Evolutionary conservation across 2,329 filamentous ascomycete genomes (phyloP), one percentile per base, ranked within the genome.

Genomic region (Grosmannia clavigera): DNA sequence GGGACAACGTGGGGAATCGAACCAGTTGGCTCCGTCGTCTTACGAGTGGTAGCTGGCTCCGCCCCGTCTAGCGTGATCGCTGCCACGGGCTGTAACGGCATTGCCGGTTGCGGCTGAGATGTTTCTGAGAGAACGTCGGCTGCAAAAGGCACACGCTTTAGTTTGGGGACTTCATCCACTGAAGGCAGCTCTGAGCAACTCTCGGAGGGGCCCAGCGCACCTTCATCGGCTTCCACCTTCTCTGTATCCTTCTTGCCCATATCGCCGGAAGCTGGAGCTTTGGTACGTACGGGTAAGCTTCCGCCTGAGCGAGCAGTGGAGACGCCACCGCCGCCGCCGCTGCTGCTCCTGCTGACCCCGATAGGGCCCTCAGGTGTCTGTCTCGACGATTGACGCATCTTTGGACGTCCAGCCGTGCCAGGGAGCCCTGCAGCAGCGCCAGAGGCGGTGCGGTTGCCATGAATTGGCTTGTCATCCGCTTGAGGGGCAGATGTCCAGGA

Each of bases 211-310:
- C 38, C 38, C n/a, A 6, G n/a, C 35, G 27, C 27, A 19, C 14
- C 25, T 53, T 31, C 31, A 43, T 35, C 38, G 19, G 11, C 27
- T 14, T 58, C 43, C 33, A 4, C 16, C 55, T 43, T 22, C 2
- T 46, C 43, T 31, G 11, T 43, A 14, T 25, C 31, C 12, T 51
- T 46, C 31, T 14, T 40, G 2, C 16, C 11, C 14, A 29, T 35
- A 16, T 46, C 25, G 29, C 40, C 54, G 38, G 29, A 29, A 29
- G 60, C 52, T 38, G 58, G 60, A 38, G 12, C 46, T 55, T 56
- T 65, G 54, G 61, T 64, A 66, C 65, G 64, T 66, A 66, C 65
- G 63, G 63, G 61, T 62, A 65, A 55, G 53, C 54, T 60, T 38
- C 46, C 58, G 7, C 52, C 53, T 40, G 29, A 33, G 19, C 56